A percentile compares a stretch with the other conserved stretches of the same genome.
Conservation (phyloP, 225 moss, liverwort and hornwort genomes). For the Physcomitrium patens region DNA sequence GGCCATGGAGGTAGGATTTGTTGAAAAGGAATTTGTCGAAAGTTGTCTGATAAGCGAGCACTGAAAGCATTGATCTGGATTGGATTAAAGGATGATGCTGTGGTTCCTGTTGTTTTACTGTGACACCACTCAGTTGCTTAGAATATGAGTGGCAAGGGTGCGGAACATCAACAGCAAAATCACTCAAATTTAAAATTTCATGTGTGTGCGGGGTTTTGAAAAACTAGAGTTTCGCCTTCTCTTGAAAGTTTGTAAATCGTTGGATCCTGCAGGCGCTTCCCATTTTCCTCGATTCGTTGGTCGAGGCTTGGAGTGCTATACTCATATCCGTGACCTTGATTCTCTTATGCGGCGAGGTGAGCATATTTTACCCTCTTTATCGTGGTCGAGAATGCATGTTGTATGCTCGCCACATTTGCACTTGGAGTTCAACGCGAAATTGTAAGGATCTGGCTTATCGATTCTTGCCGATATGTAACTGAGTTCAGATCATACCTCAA, state of each 20-base stretch:
- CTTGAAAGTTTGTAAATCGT: conserved; percentile 2
- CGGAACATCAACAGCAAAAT: neutral
- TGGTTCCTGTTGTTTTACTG: conserved; percentile 16
- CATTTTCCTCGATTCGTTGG: conserved; percentile 64
- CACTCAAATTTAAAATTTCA: too few relatives aligned
- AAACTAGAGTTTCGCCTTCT: neutral
- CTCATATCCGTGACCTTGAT: conserved; percentile 69
- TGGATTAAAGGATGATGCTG: neutral
- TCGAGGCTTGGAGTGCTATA: conserved; percentile 55
- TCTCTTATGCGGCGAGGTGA: conserved; percentile 61
- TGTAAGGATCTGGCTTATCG: conserved; percentile 14
- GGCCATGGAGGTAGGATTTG: conserved; percentile 60
- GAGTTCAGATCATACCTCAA: conserved; percentile 85
- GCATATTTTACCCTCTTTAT: neutral
- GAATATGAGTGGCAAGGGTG: neutral
- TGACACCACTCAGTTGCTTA: neutral
- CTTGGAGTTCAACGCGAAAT: conserved; percentile 2
- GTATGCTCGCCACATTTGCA: neutral
- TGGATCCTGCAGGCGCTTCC: conserved; percentile 59
- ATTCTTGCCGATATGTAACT: conserved; percentile 10
- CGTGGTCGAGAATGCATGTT: conserved; percentile 3
- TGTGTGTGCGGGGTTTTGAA: neutral
- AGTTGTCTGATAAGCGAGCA: conserved; percentile 4
- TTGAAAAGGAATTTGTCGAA: neutral
- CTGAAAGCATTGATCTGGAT: neutral